Base-by-base conservation (phyloP, 106 monocot species). In the Chionographis japonica region DNA sequence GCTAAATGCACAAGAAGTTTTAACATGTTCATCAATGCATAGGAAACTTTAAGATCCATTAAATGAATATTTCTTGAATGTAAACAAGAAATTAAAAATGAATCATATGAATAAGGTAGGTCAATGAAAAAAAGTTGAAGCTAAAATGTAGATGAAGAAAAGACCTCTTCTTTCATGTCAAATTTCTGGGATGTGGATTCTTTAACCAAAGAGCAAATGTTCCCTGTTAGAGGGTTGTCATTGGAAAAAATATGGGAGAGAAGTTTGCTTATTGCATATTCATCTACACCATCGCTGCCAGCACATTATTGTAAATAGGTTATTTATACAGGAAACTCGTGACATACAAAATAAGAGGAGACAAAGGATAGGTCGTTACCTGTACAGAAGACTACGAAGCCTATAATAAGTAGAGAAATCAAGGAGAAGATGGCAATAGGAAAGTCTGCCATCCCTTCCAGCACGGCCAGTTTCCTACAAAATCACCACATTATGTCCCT, bases 121-220 rank as follows among this genome's bases (percentile, higher is more conserved):
- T 9, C 43, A 55, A 63, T 8, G 50, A 61, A 35, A 73, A 19
- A 15, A 42, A 14, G 4, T 6, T 17, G 9, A 56, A 12, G 17
- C 27, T 4, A 16, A 36, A 11, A 65, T n/a, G 5, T 51, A 57
- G 3, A 51, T 60, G 27, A 66, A 58, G 8, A 60, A 5, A 8
- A 71, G 8, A 97, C 97, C 89, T 98, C 92, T 75, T 98, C 97
- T 83, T 98, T 98, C 77, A 98, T 90, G 75, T 98, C 97, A 85
- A 89, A 85, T 56, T 82, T 92, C 68, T 64, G 78, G 19, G 87
- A 77, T 53, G 83, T 77, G 50, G 79, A 78, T 68, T 92, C 97
- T 69, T 89, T 98, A 3, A 92, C 57, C 78, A 98, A 77, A 51
- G 84, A 92, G 76, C 73, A 85, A 80, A 84, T 66, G 37, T 76